Percentiles rank a stretch among this genome's conserved stretches.
Conservation (phyloP, 2,329 filamentous ascomycete species). For the Nannizzia gypsea region DNA sequence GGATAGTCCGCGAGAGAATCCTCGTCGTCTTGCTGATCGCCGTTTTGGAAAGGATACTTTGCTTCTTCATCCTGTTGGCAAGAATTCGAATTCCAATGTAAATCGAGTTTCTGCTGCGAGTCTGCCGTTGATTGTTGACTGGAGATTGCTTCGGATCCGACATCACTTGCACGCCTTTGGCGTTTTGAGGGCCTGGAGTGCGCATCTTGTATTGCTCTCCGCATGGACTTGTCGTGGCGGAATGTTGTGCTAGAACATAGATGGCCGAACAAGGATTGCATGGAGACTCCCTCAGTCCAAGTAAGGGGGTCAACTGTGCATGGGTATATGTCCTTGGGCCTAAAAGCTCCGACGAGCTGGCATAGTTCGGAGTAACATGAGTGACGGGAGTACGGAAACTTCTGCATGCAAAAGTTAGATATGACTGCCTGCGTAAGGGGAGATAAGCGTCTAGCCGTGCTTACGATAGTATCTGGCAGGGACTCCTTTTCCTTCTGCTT, state of each 20-base stretch:
- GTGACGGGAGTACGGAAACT: slow-evolving; percentile 80
- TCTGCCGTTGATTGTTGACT: slow-evolving; percentile 9
- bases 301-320: slow-evolving; percentile 56
- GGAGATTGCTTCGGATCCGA: slow-evolving; percentile 6
- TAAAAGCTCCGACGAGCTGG: slow-evolving; percentile 54
- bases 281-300: slow-evolving; percentile 55
- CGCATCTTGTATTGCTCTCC: slow-evolving; percentile 21
- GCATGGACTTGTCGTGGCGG: slow-evolving; percentile 53
- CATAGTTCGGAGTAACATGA: slow-evolving; percentile 76
- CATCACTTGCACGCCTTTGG: slow-evolving; percentile 6
- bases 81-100: not conserved
- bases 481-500: slow-evolving; percentile 6
- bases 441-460: slow-evolving; percentile 5
- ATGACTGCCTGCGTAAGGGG: not conserved
- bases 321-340: slow-evolving; percentile 65
- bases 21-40: not conserved
- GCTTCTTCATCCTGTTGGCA: not conserved
- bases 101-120: not conserved
- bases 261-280: slow-evolving; percentile 58
- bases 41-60: not conserved
- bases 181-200: slow-evolving; percentile 12
- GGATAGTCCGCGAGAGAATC: not conserved
- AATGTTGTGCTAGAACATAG: slow-evolving; percentile 53
- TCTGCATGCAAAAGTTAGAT: slow-evolving; percentile 20
- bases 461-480: slow-evolving; percentile 27